A percentile compares a stretch with the other conserved stretches of the same genome.
These are phyloP conservation scores for Eudorina sp. DNA, from an alignment of 139 green algal genomes.

Conservation along the genomic window DNA sequence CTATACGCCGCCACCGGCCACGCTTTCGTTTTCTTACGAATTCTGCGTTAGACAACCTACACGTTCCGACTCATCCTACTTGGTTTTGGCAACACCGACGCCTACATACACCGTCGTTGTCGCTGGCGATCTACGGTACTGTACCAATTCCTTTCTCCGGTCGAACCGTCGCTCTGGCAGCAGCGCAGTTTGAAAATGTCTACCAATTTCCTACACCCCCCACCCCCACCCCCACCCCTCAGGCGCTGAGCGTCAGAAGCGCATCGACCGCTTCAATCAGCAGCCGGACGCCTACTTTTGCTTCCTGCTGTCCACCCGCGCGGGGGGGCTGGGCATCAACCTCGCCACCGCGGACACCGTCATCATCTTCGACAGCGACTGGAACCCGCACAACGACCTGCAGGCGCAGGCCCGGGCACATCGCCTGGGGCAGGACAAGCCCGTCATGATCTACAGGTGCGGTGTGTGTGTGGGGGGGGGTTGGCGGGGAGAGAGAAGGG, in stretches of 20 bases:
- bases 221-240: background rate
- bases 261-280: slow-evolving; percentile 86
- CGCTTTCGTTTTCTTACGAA: too few species aligned
- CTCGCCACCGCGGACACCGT: slow-evolving; percentile 97
- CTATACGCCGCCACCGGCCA: too few species aligned
- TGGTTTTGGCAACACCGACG: too few species aligned
- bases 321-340: slow-evolving; percentile 97
- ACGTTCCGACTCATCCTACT: too few species aligned
- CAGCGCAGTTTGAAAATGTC: too few species aligned
- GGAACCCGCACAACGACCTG: slow-evolving; percentile 90
- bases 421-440: slow-evolving; percentile 78
- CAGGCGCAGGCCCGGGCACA: slow-evolving; percentile 82
- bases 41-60: too few species aligned
- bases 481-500: background rate
- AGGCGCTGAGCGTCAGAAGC: slow-evolving; percentile 75
- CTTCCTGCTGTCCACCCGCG: slow-evolving; percentile 97
- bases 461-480: background rate
- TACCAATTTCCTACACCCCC: too few species aligned
- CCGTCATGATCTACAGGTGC: slow-evolving; percentile 85
- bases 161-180: too few species aligned
- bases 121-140: too few species aligned
- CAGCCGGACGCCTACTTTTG: slow-evolving; percentile 87
- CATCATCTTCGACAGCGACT: slow-evolving; percentile 93
- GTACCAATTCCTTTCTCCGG: too few species aligned
- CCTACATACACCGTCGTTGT: too few species aligned